These are phyloP conservation scores for Lepraria neglecta DNA, from an alignment of 495 filamentous ascomycete genomes.

Conservation along the genomic window DNA sequence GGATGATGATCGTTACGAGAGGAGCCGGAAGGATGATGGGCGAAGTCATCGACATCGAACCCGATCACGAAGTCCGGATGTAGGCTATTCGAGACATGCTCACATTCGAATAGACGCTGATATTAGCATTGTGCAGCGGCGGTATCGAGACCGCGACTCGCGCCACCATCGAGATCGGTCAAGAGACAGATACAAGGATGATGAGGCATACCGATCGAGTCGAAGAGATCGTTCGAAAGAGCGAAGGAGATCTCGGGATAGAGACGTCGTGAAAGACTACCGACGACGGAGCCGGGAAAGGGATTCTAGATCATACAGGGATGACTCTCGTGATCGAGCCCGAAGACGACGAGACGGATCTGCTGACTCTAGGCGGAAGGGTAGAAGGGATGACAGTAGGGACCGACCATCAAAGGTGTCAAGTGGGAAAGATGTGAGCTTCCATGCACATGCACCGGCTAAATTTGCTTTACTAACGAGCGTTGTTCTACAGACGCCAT, in stretches of 20 bases:
- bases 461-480: background rate
- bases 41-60: conserved; percentile 53
- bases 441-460: background rate
- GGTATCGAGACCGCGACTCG: conserved; percentile 55
- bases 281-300: conserved; percentile 64
- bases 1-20: conserved; percentile 70
- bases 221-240: conserved; percentile 62
- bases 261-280: conserved; percentile 54
- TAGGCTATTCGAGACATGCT: conserved; percentile 36
- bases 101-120: conserved; percentile 3
- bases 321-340: conserved; percentile 68
- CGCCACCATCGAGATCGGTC: conserved; percentile 69
- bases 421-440: conserved; percentile 51
- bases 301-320: conserved; percentile 69
- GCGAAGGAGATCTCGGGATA: conserved; percentile 51
- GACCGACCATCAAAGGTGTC: conserved; percentile 45
- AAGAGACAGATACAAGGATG: conserved; percentile 62
- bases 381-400: conserved; percentile 61
- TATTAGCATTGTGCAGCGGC: conserved; percentile 34
- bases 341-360: conserved; percentile 67
- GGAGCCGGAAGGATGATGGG: conserved; percentile 57
- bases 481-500: conserved; percentile 12
- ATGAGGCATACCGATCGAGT: conserved; percentile 57
- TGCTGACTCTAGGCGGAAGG: conserved; percentile 65
- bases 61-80: conserved; percentile 67